Evolutionary conservation across 139 green algal species (phyloP).

Genomic region (Yamagishiella unicocca): DNA sequence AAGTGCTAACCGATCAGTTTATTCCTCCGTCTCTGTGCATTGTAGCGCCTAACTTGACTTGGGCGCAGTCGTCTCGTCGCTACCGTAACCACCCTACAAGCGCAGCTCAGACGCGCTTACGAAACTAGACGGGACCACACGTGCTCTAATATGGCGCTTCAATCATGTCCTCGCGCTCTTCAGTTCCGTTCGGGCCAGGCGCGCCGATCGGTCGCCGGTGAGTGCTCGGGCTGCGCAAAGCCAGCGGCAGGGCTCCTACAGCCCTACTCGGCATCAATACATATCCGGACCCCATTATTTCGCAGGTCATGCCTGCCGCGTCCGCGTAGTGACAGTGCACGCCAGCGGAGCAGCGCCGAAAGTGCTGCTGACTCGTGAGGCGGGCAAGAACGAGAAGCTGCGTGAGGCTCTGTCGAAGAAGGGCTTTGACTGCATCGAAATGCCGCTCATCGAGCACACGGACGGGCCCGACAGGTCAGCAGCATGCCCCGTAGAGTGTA

Average conservation of each 20-base stretch:
- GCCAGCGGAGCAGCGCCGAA: neutral
- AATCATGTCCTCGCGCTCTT: neutral
- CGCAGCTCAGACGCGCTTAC: no score
- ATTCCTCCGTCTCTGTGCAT: no score
- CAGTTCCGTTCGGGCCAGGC: neutral
- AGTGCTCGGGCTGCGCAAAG: no score
- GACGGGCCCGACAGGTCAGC: constrained; percentile 76
- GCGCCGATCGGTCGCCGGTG: neutral
- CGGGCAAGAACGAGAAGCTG: constrained; percentile 90
- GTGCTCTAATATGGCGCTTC: neutral
- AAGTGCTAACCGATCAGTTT: no score
- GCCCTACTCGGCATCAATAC: no score
- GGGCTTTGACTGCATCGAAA: constrained; percentile 75
- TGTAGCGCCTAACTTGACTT: no score
- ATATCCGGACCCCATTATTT: no score
- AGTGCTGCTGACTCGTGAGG: constrained; percentile 89
- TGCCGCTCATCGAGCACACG: constrained; percentile 87
- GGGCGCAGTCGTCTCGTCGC: no score
- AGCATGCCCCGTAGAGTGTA: no score
- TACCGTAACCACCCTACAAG: no score
- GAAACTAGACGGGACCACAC: neutral
- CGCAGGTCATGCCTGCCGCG: neutral
- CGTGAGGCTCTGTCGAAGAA: constrained; percentile 55
- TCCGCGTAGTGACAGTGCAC: neutral
- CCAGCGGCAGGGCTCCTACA: no score